These are phyloP conservation scores for Pholiota molesta DNA, from an alignment of 768 basidiomycete species.

Conservation along the genomic window DNA sequence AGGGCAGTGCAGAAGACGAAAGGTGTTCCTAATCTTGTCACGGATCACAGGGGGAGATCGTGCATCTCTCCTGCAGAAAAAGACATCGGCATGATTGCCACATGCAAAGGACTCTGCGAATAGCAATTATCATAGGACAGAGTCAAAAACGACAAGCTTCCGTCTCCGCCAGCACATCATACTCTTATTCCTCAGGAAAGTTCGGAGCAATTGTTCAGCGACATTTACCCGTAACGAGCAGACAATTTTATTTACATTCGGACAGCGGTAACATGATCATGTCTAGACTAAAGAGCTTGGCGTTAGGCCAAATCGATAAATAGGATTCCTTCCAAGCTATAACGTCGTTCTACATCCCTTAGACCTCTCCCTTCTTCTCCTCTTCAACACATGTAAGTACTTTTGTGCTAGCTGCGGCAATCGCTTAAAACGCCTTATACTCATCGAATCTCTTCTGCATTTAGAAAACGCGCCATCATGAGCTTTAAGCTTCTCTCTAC, in stretches of 20 bases:
- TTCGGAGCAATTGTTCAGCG: slow-evolving; percentile 5
- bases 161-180: not conserved
- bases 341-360: not conserved
- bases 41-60: not conserved
- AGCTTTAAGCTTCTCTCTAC: not conserved
- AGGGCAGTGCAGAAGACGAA: not conserved
- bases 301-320: not conserved
- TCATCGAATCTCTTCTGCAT: not conserved
- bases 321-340: not conserved
- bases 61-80: not conserved
- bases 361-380: no score
- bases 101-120: not conserved
- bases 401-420: no score
- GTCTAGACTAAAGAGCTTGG: not conserved
- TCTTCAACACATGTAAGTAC: no score
- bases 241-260: not conserved
- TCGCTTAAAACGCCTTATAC: not conserved
- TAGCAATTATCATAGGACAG: not conserved
- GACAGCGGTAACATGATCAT: slow-evolving; percentile 1
- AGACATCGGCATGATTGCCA: not conserved
- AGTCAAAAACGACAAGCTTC: slow-evolving; percentile 1
- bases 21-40: not conserved
- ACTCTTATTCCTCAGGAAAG: not conserved
- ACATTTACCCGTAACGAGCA: slow-evolving; percentile 5
- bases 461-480: not conserved